Conservation (phyloP, 148 eudicot genomes). For the Vaccinium vitisidaea region DNA sequence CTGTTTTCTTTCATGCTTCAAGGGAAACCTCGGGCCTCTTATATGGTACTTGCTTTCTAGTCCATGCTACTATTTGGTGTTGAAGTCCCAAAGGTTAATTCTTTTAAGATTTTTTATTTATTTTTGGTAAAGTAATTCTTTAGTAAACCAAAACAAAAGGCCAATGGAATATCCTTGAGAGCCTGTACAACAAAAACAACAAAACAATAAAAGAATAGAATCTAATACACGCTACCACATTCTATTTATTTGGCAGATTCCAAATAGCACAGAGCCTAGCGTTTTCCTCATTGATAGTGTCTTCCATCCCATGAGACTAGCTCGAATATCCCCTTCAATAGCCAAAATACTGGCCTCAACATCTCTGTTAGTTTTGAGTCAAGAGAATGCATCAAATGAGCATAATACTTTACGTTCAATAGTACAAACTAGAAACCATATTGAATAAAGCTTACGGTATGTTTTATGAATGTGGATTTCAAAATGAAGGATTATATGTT, state of each 20-base stretch:
- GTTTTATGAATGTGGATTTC: background rate
- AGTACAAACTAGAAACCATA: background rate
- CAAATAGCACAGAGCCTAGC: too few species aligned
- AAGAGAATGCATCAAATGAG: background rate
- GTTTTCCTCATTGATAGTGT: too few species aligned
- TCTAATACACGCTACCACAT: too few species aligned
- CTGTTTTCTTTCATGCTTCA: background rate
- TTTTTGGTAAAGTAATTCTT: too few species aligned
- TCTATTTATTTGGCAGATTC: too few species aligned
- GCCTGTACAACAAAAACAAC: too few species aligned
- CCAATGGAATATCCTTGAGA: too few species aligned
- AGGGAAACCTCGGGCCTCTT: background rate
- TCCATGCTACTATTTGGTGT: background rate
- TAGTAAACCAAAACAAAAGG: too few species aligned
- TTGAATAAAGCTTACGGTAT: background rate
- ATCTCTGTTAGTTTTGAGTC: background rate
- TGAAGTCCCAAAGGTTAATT: background rate
- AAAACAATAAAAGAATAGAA: too few species aligned
- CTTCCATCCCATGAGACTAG: too few species aligned
- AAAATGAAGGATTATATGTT: background rate
- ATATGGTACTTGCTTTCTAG: background rate
- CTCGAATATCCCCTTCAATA: too few species aligned
- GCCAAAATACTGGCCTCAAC: too few species aligned
- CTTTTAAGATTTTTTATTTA: background rate
- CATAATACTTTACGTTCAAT: background rate